Evolutionary conservation across 139 green algal genomes (phyloP), one percentile per base, ranked within the genome.

Genomic region (Edaphochlamys debaryana): DNA sequence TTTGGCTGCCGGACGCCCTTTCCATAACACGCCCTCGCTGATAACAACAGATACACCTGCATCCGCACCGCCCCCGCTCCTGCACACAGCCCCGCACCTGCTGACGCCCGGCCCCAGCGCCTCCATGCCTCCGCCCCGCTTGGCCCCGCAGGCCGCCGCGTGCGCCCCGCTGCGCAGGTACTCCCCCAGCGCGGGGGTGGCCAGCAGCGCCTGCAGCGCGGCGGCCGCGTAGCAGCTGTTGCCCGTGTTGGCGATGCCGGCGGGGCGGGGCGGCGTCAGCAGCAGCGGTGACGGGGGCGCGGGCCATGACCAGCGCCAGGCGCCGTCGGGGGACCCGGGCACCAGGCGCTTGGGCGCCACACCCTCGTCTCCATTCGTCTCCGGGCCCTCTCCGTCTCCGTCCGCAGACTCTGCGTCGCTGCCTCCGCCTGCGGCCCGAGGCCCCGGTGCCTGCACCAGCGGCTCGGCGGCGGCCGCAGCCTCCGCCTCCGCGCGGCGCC

Each of bases 181-280:
- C 41, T 79, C 71, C 11, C 69, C 64, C 22, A 87, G 64, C 3
- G 41, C 71, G 37, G 77, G 81, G 6, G 81, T 82, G 64, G 68
- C 45, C 50, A 87, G 62, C 15, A 87, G 81, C 29, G 50, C 69
- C 75, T 90, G 86, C 40, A 90, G 32, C 29, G 86, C 72, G 3
- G 54, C 37, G 50, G 86, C 86, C 29, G 73, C 80, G 82, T 85
- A 90, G 72, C 86, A 90, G 17, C 71, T 86, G 74, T 90, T 90
- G 78, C 86, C 86, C 19, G 58, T 82, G 80, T 90, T 90, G 19
- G 37, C 30, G 40, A 90, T 79, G 48, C 86, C 86, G 34, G 62
- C 64, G 37, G 81, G 81, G 1, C 38, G 60, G 0, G 40, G 38
- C 56, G 75, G 75, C 0, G 60, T 71, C 22, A 81, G 58, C 25